Conservation (phyloP, 805 yeast genomes). For the Nakazawaea holstii region DNA sequence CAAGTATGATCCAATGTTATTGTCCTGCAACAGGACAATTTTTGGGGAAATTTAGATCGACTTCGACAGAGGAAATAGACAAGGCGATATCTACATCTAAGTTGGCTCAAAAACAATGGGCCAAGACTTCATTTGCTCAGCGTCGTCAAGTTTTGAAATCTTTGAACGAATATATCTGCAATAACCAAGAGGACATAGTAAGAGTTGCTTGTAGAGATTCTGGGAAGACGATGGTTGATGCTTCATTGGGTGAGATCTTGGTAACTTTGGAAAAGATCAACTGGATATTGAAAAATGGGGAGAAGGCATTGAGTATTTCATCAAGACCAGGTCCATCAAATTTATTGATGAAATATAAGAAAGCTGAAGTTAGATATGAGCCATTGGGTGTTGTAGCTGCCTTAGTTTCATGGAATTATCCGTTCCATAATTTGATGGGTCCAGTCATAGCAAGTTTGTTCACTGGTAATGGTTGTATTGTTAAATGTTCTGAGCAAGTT, state of each 20-base stretch:
- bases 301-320: conserved; percentile 60
- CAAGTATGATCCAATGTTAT: conserved; percentile 68
- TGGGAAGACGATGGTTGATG: conserved; percentile 94
- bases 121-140: conserved; percentile 49
- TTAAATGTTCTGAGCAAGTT: conserved; percentile 94
- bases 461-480: conserved; percentile 86
- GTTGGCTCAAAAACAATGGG: conserved; percentile 49
- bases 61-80: conserved; percentile 69
- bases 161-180: conserved; percentile 62
- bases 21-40: conserved; percentile 97
- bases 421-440: conserved; percentile 90
- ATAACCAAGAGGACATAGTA: conserved; percentile 82
- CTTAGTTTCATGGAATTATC: conserved; percentile 95
- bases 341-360: conserved; percentile 80
- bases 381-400: conserved; percentile 90
- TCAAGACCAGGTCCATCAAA: conserved; percentile 85
- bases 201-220: conserved; percentile 94
- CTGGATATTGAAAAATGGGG: conserved; percentile 88
- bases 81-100: conserved; percentile 45
- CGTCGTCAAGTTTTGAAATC: conserved; percentile 71
- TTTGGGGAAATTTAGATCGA: conserved; percentile 66
- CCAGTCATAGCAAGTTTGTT: conserved; percentile 86
- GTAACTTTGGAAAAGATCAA: conserved; percentile 89
- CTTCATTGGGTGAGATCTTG: conserved; percentile 93
- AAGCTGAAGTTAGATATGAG: conserved; percentile 90